These are phyloP conservation scores for Chlorophyllum brunneum DNA, from an alignment of 768 basidiomycete species.

Conservation along the genomic window DNA sequence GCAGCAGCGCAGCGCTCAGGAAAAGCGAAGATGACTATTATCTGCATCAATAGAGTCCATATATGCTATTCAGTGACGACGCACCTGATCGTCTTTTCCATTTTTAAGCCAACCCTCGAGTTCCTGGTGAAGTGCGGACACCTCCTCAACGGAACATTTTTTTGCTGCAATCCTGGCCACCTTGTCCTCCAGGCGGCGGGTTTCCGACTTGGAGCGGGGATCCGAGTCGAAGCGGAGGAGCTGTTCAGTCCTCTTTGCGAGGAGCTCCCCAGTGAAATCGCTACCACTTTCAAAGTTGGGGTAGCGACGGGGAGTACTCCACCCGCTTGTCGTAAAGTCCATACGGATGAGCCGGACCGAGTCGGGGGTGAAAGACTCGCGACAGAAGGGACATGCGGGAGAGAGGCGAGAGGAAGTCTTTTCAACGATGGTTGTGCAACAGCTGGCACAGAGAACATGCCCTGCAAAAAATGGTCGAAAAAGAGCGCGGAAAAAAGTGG, in stretches of 20 bases:
- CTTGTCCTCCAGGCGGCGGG: slow-evolving; percentile 70
- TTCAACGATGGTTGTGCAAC: slow-evolving; percentile 78
- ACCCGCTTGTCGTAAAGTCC: slow-evolving; percentile 68
- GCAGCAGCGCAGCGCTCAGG: slow-evolving; percentile 74
- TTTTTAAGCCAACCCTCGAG: slow-evolving; percentile 70
- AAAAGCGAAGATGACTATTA: slow-evolving; percentile 60
- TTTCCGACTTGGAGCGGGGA: slow-evolving; percentile 47
- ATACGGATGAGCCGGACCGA: slow-evolving; percentile 74
- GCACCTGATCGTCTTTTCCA: slow-evolving; percentile 66
- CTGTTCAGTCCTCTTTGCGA: slow-evolving; percentile 45
- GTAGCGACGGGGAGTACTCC: slow-evolving; percentile 61
- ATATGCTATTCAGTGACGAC: slow-evolving; percentile 25
- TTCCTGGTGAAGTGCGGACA: slow-evolving; percentile 72
- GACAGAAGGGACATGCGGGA: slow-evolving; percentile 85
- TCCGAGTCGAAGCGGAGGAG: slow-evolving; percentile 42
- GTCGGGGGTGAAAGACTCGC: slow-evolving; percentile 66
- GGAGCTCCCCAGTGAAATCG: slow-evolving; percentile 34
- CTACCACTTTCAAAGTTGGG: slow-evolving; percentile 47
- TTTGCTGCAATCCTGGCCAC: slow-evolving; percentile 76
- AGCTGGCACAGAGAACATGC: slow-evolving; percentile 74
- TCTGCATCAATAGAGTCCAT: slow-evolving; percentile 15
- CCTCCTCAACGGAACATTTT: slow-evolving; percentile 88
- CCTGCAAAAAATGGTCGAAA: slow-evolving; percentile 37
- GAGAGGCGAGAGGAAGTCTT: slow-evolving; percentile 67
- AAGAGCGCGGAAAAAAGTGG: slow-evolving; percentile 16